Conservation (phyloP, 768 basidiomycete genomes). For the Mycena haematopus region DNA sequence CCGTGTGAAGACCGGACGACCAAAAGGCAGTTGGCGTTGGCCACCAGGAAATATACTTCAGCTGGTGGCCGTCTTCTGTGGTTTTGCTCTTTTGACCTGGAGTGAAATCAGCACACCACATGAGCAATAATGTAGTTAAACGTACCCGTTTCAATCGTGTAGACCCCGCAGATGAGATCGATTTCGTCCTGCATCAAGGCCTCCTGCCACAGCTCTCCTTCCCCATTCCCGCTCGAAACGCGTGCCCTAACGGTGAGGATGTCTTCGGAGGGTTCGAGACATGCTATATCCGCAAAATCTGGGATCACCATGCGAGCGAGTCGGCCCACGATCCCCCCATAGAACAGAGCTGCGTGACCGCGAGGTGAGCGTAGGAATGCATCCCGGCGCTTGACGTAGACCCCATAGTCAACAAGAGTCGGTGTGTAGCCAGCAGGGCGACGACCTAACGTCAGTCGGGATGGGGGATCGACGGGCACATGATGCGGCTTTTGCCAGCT, state of each 20-base stretch:
- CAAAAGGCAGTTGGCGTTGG: no score
- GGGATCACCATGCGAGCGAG: slow-evolving; percentile 11
- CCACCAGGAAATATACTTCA: background rate
- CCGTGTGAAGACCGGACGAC: slow-evolving; percentile 21
- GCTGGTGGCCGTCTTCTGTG: slow-evolving; percentile 9
- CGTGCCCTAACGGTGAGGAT: slow-evolving; percentile 8
- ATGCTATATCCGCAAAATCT: slow-evolving; percentile 10
- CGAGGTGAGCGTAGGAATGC: slow-evolving; percentile 17
- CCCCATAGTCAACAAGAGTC: slow-evolving; percentile 14
- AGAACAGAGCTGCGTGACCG: slow-evolving; percentile 20
- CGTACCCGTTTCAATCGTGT: slow-evolving; percentile 21
- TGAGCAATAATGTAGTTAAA: background rate
- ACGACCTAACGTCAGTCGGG: slow-evolving; percentile 5
- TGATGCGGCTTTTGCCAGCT: slow-evolving; percentile 18
- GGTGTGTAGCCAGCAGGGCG: slow-evolving; percentile 19
- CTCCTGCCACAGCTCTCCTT: slow-evolving; percentile 12
- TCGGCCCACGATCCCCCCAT: slow-evolving; percentile 22
- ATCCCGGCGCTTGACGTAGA: slow-evolving; percentile 16
- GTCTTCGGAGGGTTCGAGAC: slow-evolving; percentile 14
- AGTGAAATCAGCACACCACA: slow-evolving; percentile 8
- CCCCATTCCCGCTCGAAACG: slow-evolving; percentile 1
- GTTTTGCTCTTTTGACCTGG: slow-evolving; percentile 13
- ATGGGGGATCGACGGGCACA: background rate
- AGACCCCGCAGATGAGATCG: slow-evolving; percentile 25
- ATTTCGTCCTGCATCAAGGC: slow-evolving; percentile 9